Evolutionary conservation across 106 monocot species (phyloP), one percentile per base, ranked within the genome.

Genomic region (Dendrobium catenatum): DNA sequence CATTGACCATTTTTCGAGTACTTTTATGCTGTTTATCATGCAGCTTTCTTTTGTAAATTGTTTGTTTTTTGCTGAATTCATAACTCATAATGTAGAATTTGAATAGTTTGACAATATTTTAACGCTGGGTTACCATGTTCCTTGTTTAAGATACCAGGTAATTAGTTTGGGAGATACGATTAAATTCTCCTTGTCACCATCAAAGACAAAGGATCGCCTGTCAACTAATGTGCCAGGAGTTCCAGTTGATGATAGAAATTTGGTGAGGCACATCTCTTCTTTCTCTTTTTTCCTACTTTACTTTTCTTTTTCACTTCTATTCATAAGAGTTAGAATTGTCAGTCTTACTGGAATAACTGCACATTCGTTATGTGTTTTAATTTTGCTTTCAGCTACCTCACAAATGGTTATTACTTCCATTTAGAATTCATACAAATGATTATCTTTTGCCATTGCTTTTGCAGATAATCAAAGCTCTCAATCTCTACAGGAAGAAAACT

Each of bases 111-210:
- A 22, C 61, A n/a, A 37, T 1, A 70, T 33, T 27, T 70, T 70
- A 16, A 70, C 0, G 33, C 37, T 43, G 20, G 2, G n/a, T 18
- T 74, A 20, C 15, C 43, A 44, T 44, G 20, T 19, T 74, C 44
- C 41, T 74, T 74, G 74, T 74, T 74, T 74, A 44, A 76, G 46
- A 49, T 76, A 10, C 73, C 79, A 99, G 99, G 95, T 95, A 43
- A 90, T 99, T 55, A 99, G 95, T 77, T 82, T 99, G 82, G 99
- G 99, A 73, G 99, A 99, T 88, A 99, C 90, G 27, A 90, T 99
- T 42, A 99, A 99, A 73, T 99, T 99, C 84, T 95, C 99, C 26
- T 90, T 95, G 73, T 99, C 95, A 80, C 95, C 99, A 33, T 82
- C 82, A 17, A 95, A 95, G 82, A 90, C 78, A 7, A 87, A 81